These are phyloP conservation scores for Botrytis hyacinthi DNA, from an alignment of 2,329 filamentous ascomycete species.

Conservation along the genomic window DNA sequence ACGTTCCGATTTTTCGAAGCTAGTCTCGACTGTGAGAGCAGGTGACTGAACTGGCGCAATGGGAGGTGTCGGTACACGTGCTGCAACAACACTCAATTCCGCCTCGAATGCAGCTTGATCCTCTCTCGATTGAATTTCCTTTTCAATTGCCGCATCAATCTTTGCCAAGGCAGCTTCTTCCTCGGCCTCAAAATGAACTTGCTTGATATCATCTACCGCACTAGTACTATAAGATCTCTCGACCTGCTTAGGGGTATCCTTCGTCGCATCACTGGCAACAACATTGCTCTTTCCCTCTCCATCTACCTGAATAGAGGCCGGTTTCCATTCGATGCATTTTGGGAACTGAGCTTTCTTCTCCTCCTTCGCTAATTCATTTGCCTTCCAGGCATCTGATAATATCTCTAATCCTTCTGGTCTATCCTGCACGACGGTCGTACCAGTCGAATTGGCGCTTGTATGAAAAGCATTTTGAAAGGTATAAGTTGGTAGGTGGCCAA, in stretches of 20 bases:
- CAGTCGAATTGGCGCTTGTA: constrained; percentile 41
- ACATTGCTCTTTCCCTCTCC: constrained; percentile 27
- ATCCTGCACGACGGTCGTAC: constrained; percentile 50
- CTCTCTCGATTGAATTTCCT: constrained; percentile 61
- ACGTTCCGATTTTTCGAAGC: constrained; percentile 42
- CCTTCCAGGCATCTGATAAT: constrained; percentile 88
- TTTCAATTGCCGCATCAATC: constrained; percentile 79
- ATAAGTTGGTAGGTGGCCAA: constrained; percentile 50
- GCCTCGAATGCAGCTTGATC: constrained; percentile 43
- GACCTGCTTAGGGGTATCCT: constrained; percentile 28
- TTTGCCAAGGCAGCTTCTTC: constrained; percentile 67
- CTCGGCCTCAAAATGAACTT: constrained; percentile 42
- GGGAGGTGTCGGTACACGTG: constrained; percentile 35
- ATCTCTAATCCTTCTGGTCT: constrained; percentile 71
- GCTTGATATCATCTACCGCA: constrained; percentile 35
- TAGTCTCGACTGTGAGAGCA: constrained; percentile 35
- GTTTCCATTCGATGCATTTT: constrained; percentile 86
- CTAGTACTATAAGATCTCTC: constrained; percentile 35
- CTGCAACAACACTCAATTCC: constrained; percentile 37
- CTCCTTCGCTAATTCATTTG: constrained; percentile 71
- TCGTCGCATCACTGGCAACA: constrained; percentile 18
- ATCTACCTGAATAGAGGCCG: constrained; percentile 39
- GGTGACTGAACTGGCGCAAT: constrained; percentile 31
- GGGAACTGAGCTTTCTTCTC: constrained; percentile 92
- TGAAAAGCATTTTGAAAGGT: constrained; percentile 80